Base-by-base conservation (phyloP, 108 stramenopile species). In the Fragilaria radians region DNA sequence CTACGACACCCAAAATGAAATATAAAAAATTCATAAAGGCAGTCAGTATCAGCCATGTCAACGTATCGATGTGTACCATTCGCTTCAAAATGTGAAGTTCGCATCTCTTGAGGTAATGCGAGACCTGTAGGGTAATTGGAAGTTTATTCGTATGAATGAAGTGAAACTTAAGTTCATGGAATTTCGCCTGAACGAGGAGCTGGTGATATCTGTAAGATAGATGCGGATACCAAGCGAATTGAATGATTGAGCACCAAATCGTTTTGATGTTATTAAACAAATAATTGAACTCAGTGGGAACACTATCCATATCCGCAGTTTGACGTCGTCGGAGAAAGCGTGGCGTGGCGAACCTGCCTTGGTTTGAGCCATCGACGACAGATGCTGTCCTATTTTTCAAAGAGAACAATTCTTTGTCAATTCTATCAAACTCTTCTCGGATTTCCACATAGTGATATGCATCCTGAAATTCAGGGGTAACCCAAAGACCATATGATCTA, bases 381-480 rank as follows among this genome's bases (percentile, higher is more conserved):
- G 14, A 14, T 14, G 36, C 11, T 42, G 7, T 14, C 14, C 36
- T 42, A 14, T 11, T 11, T 42, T 42, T 51, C 19, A 9, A 7
- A 18, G 42, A 18, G 18, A 14, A 45, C 18, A 57, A 24, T 24
- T 34, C 28, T 34, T 57, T 2, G 32, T 57, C 25, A 32, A 57
- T 1, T 18, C 79, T 71, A 32, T 89, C 88, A 63, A 89, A 94
- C 52, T 90, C 89, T 66, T 88, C 82, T 47, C 93, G 70, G 48
- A 94, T 83, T 48, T 86, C 93, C 33, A 94, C 86, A 62, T 94
- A 94, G 53, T 94, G 89, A 64, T 83, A 77, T 5, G 89, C 68
- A 57, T 94, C 93, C 28, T 90, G 62, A 51, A 80, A 70, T 73
- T 94, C 93, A 5, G 85, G 87, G 49, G 76, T 59, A 0, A 87